Conservation (phyloP, 2,329 filamentous ascomycete species). For the Dactylellina parvicollis region DNA sequence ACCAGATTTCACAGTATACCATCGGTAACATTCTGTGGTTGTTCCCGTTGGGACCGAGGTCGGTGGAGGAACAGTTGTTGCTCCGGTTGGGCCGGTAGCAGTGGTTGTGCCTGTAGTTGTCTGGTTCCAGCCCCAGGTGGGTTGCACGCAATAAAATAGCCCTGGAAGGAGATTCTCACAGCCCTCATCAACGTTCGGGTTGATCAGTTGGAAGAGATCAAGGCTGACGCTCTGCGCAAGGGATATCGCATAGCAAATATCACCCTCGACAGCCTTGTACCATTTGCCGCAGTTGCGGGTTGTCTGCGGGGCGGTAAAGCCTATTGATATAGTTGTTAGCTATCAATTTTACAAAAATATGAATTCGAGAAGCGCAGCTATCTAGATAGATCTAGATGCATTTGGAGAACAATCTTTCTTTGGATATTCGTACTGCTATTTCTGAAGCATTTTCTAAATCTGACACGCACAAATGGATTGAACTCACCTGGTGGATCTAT, state of each 20-base stretch:
- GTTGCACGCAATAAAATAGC: conserved; percentile 16
- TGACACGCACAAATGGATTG: no score
- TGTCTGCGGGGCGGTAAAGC: no score
- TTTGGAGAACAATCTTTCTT: no score
- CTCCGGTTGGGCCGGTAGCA: background rate
- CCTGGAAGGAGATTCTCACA: conserved; percentile 21
- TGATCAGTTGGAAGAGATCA: conserved; percentile 19
- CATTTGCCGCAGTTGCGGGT: conserved; percentile 25
- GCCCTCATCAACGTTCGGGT: conserved; percentile 7
- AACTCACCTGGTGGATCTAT: no score
- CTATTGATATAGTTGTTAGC: no score
- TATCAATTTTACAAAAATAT: no score
- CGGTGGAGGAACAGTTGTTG: conserved; percentile 12
- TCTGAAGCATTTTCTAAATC: no score
- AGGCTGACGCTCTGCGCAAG: conserved; percentile 1
- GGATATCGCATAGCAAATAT: conserved; percentile 17
- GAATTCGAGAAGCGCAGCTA: no score
- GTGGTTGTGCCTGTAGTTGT: background rate
- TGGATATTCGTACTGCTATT: no score
- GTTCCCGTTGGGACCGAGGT: conserved; percentile 10
- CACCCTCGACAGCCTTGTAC: conserved; percentile 17
- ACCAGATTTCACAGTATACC: conserved; percentile 3
- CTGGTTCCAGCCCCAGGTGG: conserved; percentile 6
- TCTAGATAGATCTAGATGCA: no score
- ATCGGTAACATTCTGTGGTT: conserved; percentile 7